Percentiles rank a stretch among this genome's conserved stretches.
phyloP scores from a whole-genome alignment of 1,139 yeast species.

The Hemisphaericaspora xylofermentans region DNA sequence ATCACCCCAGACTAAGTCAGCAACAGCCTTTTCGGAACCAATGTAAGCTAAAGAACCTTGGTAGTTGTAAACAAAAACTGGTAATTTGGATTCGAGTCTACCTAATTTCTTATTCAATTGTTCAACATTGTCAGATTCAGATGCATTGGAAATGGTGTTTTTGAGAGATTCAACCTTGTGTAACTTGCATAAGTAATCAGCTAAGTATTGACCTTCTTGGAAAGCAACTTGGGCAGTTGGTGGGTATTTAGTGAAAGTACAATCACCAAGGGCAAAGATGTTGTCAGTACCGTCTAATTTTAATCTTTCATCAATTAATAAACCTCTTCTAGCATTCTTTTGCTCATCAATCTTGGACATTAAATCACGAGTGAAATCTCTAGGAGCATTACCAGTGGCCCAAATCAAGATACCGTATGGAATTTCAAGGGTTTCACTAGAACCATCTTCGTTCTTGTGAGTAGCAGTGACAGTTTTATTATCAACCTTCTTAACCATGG shows the following conservation, averaged over 20 bases:
- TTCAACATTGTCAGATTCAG: slow-evolving; percentile 35
- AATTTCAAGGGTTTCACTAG: slow-evolving; percentile 55
- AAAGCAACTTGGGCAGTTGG: slow-evolving; percentile 98
- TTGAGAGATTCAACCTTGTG: slow-evolving; percentile 67
- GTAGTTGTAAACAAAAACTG: slow-evolving; percentile 62
- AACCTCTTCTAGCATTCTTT: slow-evolving; percentile 85
- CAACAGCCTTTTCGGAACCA: slow-evolving; percentile 92
- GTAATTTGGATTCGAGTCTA: slow-evolving; percentile 47
- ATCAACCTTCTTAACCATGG: slow-evolving; percentile 85
- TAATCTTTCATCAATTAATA: slow-evolving; percentile 78
- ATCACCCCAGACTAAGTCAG: slow-evolving; percentile 87
- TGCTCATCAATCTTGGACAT: slow-evolving; percentile 75
- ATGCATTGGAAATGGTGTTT: slow-evolving; percentile 29
- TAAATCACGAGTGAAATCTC: slow-evolving; percentile 69
- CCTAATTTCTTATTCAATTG: slow-evolving; percentile 41
- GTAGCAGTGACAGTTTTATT: slow-evolving; percentile 67
- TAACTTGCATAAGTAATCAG: slow-evolving; percentile 64
- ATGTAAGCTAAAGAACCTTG: slow-evolving; percentile 78
- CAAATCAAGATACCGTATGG: slow-evolving; percentile 91
- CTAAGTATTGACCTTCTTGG: slow-evolving; percentile 87
- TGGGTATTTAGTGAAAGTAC: slow-evolving; percentile 86
- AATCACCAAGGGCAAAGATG: slow-evolving; percentile 90
- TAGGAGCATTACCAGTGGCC: slow-evolving; percentile 97
- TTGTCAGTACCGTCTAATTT: slow-evolving; percentile 83
- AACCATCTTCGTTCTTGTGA: slow-evolving; percentile 46